Evolutionary conservation across 2,329 filamentous ascomycete species (phyloP), one percentile per base, ranked within the genome.

Genomic region (Talaromyces amestolkiae): DNA sequence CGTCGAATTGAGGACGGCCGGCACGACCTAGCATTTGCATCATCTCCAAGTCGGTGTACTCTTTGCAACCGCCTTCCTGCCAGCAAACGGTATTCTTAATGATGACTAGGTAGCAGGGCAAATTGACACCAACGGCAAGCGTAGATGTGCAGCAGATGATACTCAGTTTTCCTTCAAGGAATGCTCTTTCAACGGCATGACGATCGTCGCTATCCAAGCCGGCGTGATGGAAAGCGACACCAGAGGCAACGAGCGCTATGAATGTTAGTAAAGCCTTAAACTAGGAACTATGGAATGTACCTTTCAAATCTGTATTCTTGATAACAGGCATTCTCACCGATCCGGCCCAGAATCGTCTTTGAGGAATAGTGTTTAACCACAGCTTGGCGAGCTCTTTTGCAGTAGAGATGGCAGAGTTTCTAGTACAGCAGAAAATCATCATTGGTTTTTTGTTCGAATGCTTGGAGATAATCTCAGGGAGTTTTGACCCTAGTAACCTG

Each of bases 11-110:
- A 6, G 92, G 92, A 22, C 92, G 84, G 1, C 92, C 92, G 60
- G 92, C 92, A 68, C 92, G 87, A 7, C 92, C 92, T 58, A 96
- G 85, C 92, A 96, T 96, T 71, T 96, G 92, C 89, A 94, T 94
- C 67, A 94, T 85, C 70, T 96, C 92, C 5, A 96, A 81, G 73
- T 95, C 91, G 0, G 91, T 88, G 69, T 92, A 93, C 73, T 95
- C 91, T 64, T 87, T 85, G 43, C 86, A 82, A 7, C 83, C 77
- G 37, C 78, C 81, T 65, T 87, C 84, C 65, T 86, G 85, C 76
- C 87, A 93, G 0, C 83, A 82, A 3, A 88, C 84, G 0, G 92
- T 96, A 24, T 91, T 91, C 75, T 96, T 96, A 64, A 96, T 85
- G 10, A 96, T 87, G 3, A 93, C 91, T 3, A 93, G 86, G 73